Conservation (phyloP, 73 alveolate species). For the Symbiodinium pilosum region DNA sequence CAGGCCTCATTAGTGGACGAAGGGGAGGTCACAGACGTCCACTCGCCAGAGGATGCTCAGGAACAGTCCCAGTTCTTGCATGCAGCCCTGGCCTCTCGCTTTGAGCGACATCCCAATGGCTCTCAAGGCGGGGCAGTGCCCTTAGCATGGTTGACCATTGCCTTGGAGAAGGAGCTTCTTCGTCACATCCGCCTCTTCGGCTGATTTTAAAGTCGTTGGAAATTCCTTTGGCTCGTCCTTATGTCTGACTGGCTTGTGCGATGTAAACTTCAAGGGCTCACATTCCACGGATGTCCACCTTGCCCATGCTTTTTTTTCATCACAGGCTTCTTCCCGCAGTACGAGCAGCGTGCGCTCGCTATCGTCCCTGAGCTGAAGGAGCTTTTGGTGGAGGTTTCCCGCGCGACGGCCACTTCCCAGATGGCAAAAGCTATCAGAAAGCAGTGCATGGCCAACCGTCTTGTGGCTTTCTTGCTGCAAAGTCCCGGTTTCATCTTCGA, state of each 20-base stretch:
- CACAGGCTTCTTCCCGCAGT: constrained; percentile 23
- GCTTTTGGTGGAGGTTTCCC: not conserved
- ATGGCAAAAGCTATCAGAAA: constrained; percentile 52
- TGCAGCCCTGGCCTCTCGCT: constrained; percentile 26
- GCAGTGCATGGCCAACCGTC: constrained; percentile 65
- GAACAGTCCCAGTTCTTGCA: not conserved
- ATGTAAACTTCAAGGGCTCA: no score
- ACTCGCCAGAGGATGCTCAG: not conserved
- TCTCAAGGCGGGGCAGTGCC: constrained; percentile 42
- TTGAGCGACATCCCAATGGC: constrained; percentile 8
- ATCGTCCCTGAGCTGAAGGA: not conserved
- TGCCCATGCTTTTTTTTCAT: no score
- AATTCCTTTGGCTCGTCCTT: no score
- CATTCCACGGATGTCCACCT: no score
- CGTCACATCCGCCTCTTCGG: constrained; percentile 27
- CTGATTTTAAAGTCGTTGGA: no score
- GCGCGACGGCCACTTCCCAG: constrained; percentile 40
- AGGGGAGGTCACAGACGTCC: not conserved
- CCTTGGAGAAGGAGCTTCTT: constrained; percentile 77
- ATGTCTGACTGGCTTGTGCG: no score
- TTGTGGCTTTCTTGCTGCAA: constrained; percentile 24
- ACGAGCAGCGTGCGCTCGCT: not conserved
- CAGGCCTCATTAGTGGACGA: no score
- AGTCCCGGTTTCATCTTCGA: not conserved
- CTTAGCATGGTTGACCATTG: constrained; percentile 60